Evolutionary conservation across 83 land plant species (phyloP), one percentile per base, ranked within the genome.

Genomic region (Picea abies): DNA sequence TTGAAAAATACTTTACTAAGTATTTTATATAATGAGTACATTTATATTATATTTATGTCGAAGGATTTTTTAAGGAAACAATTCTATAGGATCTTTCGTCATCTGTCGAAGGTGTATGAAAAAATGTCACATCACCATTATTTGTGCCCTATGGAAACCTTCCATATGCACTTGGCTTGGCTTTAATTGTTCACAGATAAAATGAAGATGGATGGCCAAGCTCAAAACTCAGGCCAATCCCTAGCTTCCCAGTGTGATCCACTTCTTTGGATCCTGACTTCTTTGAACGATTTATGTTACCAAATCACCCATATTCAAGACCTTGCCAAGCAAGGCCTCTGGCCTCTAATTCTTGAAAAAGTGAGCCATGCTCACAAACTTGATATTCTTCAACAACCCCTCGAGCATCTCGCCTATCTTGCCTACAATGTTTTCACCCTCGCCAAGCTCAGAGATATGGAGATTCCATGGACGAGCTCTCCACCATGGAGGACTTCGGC

Each of bases 391-490:
- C 35, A 29, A 39, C 61, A 44, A 26, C 99, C 97, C 60, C 92
- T 91, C 77, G 86, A 92, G 35, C 93, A 91, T 85, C 89, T 97
- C 70, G 82, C 84, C 76, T 90, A 91, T 84, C 85, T 85, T 58
- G 76, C 96, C 81, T 93, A 84, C 86, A 86, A 88, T 83, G 83
- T 85, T 79, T 93, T 97, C 77, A 90, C 98, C n/a, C 90, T 92
- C 73, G 70, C 83, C 86, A 97, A 97, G 87, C 90, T 97, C 81
- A 91, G 96, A 60, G 93, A 60, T 94, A 82, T 88, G 81, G 85
- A 84, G 99, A 90, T 72, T 95, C 93, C 32, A 22, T 86, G 63
- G 83, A 63, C 47, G 94, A 92, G 84, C 86, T 96, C 65, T 82
- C 81, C 47, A 66, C 88, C 39, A 70, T 91, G 39, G 82, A 78